These are phyloP conservation scores for Gliomastix tumulicola DNA, from an alignment of 2,329 filamentous ascomycete species.

Conservation along the genomic window DNA sequence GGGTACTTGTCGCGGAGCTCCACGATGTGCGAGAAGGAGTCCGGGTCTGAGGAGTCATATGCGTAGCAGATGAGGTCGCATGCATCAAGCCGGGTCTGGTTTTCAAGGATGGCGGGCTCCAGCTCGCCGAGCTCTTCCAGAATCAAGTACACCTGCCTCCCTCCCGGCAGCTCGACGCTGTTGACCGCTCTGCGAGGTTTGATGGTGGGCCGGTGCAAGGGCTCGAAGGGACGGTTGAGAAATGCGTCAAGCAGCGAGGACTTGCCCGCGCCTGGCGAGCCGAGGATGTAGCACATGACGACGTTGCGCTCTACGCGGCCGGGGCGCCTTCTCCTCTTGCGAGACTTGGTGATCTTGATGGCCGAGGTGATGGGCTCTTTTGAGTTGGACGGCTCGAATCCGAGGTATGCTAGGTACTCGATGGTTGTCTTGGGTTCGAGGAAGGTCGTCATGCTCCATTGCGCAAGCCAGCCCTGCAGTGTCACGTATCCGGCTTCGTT, in stretches of 20 bases:
- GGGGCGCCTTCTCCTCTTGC: slow-evolving; percentile 75
- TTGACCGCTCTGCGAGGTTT: slow-evolving; percentile 92
- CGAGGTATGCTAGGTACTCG: slow-evolving; percentile 92
- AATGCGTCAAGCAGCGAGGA: slow-evolving; percentile 88
- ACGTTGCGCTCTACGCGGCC: slow-evolving; percentile 91
- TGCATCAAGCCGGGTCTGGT: slow-evolving; percentile 79
- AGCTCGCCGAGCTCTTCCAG: slow-evolving; percentile 90
- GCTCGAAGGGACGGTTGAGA: slow-evolving; percentile 77
- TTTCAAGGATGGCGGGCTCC: slow-evolving; percentile 92
- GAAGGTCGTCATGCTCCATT: slow-evolving; percentile 99
- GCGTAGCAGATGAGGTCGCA: slow-evolving; percentile 94
- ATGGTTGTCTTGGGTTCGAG: slow-evolving; percentile 91
- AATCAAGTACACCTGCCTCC: slow-evolving; percentile 95
- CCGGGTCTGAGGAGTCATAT: slow-evolving; percentile 94
- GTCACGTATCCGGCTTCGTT: slow-evolving; percentile 96
- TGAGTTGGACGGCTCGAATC: slow-evolving; percentile 77
- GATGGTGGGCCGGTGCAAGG: slow-evolving; percentile 86
- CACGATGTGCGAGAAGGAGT: slow-evolving; percentile 90
- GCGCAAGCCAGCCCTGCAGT: slow-evolving; percentile 93
- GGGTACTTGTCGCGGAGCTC: slow-evolving; percentile 71
- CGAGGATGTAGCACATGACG: slow-evolving; percentile 86
- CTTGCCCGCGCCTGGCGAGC: slow-evolving; percentile 81
- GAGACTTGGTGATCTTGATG: slow-evolving; percentile 85
- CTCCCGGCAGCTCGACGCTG: slow-evolving; percentile 89
- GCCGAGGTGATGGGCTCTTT: slow-evolving; percentile 74